Conservation (phyloP, 768 basidiomycete genomes). For the Candolleomyces efflorescens region DNA sequence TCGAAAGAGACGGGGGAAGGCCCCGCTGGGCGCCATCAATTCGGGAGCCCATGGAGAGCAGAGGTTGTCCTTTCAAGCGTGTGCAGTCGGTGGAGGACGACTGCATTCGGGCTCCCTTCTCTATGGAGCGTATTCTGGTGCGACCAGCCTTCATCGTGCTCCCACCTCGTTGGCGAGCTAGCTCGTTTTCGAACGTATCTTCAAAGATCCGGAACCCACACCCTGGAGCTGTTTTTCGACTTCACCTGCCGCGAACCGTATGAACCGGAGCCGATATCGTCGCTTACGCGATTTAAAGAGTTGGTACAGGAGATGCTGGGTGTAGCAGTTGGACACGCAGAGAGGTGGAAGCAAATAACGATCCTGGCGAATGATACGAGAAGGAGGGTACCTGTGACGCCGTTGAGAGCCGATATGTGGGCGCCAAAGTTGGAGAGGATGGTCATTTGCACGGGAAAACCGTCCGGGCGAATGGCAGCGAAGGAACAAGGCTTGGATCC, state of each 20-base stretch:
- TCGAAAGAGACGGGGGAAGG: too few species aligned
- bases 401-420: neutral
- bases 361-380: neutral
- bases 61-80: neutral
- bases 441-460: neutral
- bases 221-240: neutral
- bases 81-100: neutral
- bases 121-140: conserved; percentile 2
- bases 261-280: neutral
- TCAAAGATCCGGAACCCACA: neutral
- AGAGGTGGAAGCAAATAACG: conserved; percentile 1
- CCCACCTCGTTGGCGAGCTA: neutral
- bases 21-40: neutral
- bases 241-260: neutral
- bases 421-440: neutral
- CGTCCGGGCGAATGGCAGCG: neutral
- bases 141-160: neutral
- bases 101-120: neutral
- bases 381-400: neutral
- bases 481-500: neutral
- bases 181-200: neutral
- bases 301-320: neutral
- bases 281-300: neutral
- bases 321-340: neutral
- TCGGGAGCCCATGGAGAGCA: neutral